phyloP scores from a whole-genome alignment of 106 monocot genomes.

The Acorus gramineus region DNA sequence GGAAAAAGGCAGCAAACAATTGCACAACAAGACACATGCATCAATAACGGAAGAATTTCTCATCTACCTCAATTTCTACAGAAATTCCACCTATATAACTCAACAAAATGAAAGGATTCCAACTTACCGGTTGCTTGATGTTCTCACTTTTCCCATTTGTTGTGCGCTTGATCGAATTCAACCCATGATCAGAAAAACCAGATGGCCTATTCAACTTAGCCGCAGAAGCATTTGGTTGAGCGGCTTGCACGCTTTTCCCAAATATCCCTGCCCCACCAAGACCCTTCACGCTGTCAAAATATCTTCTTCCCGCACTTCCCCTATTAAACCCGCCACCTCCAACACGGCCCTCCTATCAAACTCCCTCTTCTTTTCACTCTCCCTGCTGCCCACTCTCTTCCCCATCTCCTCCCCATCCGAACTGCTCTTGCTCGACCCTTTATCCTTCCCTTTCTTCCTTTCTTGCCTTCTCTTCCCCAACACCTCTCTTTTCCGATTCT shows the following conservation, averaged over 20 bases:
- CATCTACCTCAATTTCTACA: background rate
- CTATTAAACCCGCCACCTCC: conserved; percentile 1
- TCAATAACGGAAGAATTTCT: background rate
- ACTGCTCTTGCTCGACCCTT: conserved; percentile 57
- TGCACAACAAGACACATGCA: background rate
- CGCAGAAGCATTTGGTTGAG: too few relatives aligned
- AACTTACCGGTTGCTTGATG: conserved; percentile 52
- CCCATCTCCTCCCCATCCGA: conserved; percentile 76
- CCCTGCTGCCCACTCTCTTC: conserved; percentile 28
- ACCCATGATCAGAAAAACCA: too few relatives aligned
- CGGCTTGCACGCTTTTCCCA: conserved; percentile 22
- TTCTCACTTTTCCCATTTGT: too few relatives aligned
- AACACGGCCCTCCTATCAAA: conserved; percentile 24
- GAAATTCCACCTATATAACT: background rate
- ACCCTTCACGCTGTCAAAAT: conserved; percentile 61
- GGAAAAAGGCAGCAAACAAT: background rate
- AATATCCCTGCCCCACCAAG: conserved; percentile 54
- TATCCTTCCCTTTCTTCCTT: conserved; percentile 57
- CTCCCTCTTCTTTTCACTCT: conserved; percentile 55
- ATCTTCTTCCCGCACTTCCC: conserved; percentile 23
- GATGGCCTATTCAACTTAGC: too few relatives aligned
- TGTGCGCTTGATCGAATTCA: too few relatives aligned
- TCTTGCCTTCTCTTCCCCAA: conserved; percentile 47
- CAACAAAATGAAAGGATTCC: background rate
- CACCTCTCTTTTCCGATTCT: conserved; percentile 29